Base-by-base conservation (phyloP, 177 flowering plant genomes). In the Vitis hybrid region DNA sequence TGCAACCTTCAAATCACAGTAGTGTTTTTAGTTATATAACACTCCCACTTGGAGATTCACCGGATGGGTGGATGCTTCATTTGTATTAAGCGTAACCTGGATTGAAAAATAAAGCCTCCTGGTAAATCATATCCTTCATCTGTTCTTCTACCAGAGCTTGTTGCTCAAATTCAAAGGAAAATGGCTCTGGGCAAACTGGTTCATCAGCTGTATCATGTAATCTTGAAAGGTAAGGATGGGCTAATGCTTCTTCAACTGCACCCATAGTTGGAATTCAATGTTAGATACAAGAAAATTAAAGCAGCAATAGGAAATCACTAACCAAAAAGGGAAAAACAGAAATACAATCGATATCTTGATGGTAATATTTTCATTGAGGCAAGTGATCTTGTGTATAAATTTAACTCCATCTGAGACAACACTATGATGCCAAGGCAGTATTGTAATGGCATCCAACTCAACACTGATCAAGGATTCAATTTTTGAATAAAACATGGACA, bases 201-300 rank as follows among this genome's bases (percentile, higher is more conserved):
- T 94, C 98, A 78, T 94, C 98, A 7, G 90, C 90, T 70, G 78
- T 50, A 71, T 94, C 98, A 68, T 94, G 98, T 40, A 92, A 79
- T 78, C 88, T 88, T 78, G 82, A 91, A 62, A 94, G 88, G 70
- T 91, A 94, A 24, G 97, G 98, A 83, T 94, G 98, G 11, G 89
- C 94, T 48, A 94, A 75, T 46, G 98, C 93, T 77, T 88, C 89
- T 81, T 94, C 97, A 80, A 94, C 97, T 94, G 92, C 46, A 35
- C 77, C 40, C 21, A 79, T n/a, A 64, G 24, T 72, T 19, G 67
- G 63, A 56, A 27, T 51, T 9, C n/a, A 40, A 56, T 57, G 69
- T 71, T 27, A 72, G 73, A 54, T 58, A 27, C 18, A 17, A 13
- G 49, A 64, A 15, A 54, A 27, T 27, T 27, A 27, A 27, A 27